Base-by-base conservation (phyloP, 2,329 filamentous ascomycete genomes). In the Nectriaceae sp. region DNA sequence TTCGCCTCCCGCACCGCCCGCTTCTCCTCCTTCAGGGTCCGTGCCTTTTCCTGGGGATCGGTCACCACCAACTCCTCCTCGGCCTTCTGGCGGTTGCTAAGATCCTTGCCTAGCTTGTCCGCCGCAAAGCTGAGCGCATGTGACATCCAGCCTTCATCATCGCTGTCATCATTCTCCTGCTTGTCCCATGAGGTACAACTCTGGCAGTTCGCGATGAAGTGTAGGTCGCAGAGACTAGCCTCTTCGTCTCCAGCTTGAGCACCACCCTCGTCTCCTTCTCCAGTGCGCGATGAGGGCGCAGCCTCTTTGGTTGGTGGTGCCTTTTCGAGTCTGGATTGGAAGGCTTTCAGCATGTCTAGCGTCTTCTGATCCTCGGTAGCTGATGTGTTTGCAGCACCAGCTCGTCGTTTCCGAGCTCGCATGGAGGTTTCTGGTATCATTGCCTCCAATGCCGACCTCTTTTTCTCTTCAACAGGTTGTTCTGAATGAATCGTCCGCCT, bases 191-290 rank as follows among this genome's bases (percentile, higher is more conserved):
- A 82, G 49, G 83, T 84, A 68, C 94, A 97, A 38, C 90, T 96
- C 65, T 96, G 90, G 68, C 94, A 99, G 61, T 95, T 89, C 41
- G 88, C 89, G 54, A 99, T 95, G 69, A 97, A 99, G 67, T 99
- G 94, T 29, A 99, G 73, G 67, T 97, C 94, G 65, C 94, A 99
- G 4, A 95, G 77, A 42, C 79, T 79, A 3, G 84, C 85, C 65
- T 95, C 90, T 33, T 88, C 83, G 3, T 86, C 85, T 6, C 42
- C 55, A 8, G 50, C 54, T 16, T 52, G 52, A 65, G 56, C 43
- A 3, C 33, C 58, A 16, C 35, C 54, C 31, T 60, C 60, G 4
- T 57, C 58, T 24, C 63, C 64, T 11, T 64, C 62, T 10, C 63
- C 57, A 21, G 56, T 35, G 6, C n/a, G 36, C 47, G 26, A 11